Evolutionary conservation across 805 yeast genomes (phyloP).

Genomic region (Candida jianshihensis): DNA sequence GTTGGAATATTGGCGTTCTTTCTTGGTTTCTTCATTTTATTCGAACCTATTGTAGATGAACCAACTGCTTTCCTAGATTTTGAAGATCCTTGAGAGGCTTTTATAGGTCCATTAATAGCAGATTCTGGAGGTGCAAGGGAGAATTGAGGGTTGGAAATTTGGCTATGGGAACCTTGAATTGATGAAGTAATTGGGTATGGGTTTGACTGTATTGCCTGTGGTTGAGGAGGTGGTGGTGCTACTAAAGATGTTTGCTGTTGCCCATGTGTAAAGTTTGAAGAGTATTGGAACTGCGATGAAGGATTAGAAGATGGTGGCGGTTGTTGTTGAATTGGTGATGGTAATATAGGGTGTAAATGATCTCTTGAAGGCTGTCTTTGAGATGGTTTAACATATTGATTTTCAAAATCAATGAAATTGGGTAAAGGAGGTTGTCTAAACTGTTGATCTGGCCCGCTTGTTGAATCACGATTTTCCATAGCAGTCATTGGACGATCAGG

Average conservation of each 20-base stretch:
- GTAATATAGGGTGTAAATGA: slow-evolving; percentile 5
- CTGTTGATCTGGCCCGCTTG: slow-evolving; percentile 1
- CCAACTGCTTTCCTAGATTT: no score
- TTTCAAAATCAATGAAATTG: slow-evolving; percentile 3
- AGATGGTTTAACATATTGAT: not conserved
- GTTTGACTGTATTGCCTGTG: no score
- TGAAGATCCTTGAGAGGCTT: no score
- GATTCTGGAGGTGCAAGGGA: slow-evolving; percentile 8
- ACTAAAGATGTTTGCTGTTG: slow-evolving; percentile 4
- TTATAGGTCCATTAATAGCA: no score
- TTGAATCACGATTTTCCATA: slow-evolving; percentile 1
- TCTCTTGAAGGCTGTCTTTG: slow-evolving; percentile 7
- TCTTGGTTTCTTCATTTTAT: not conserved
- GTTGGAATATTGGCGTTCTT: no score
- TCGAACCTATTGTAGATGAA: not conserved
- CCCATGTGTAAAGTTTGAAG: not conserved
- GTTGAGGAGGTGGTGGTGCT: slow-evolving; percentile 7
- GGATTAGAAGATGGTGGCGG: slow-evolving; percentile 2
- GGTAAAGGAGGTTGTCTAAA: slow-evolving; percentile 10
- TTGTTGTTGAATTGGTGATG: slow-evolving; percentile 6
- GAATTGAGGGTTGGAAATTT: no score
- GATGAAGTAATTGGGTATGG: no score
- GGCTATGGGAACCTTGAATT: no score
- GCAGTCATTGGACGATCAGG: slow-evolving; percentile 3
- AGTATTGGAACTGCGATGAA: not conserved